These are phyloP conservation scores for Ceratocystis huliohia DNA, from an alignment of 2,329 filamentous ascomycete genomes.

Conservation along the genomic window DNA sequence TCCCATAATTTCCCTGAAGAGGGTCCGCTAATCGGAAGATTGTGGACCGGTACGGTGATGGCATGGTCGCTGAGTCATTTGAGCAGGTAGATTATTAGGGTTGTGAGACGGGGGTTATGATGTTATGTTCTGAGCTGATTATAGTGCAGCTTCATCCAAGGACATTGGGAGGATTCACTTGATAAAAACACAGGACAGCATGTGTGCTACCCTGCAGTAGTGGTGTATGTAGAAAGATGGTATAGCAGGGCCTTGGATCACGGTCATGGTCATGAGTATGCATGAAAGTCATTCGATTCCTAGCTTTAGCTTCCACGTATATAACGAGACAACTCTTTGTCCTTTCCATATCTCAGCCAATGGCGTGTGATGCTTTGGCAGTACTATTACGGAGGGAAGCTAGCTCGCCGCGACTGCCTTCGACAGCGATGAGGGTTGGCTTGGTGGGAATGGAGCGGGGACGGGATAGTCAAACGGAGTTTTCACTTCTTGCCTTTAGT, in stretches of 20 bases:
- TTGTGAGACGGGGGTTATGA: too few relatives aligned
- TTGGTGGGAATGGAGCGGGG: neutral
- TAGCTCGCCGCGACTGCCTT: neutral
- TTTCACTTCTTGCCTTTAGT: neutral
- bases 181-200: too few relatives aligned
- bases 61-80: too few relatives aligned
- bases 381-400: neutral
- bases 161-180: too few relatives aligned
- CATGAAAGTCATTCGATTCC: neutral
- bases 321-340: neutral
- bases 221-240: too few relatives aligned
- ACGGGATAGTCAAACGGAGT: neutral
- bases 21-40: constrained; percentile 18
- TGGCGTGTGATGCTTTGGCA: neutral
- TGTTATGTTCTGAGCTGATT: too few relatives aligned
- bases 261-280: neutral
- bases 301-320: too few relatives aligned
- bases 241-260: neutral
- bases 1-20: neutral
- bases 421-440: neutral
- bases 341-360: neutral
- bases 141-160: too few relatives aligned
- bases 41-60: neutral
- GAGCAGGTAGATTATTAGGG: too few relatives aligned
- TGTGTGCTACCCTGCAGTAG: too few relatives aligned